phyloP scores from a whole-genome alignment of 306 rosid species.

The Prunus fruticosa region DNA sequence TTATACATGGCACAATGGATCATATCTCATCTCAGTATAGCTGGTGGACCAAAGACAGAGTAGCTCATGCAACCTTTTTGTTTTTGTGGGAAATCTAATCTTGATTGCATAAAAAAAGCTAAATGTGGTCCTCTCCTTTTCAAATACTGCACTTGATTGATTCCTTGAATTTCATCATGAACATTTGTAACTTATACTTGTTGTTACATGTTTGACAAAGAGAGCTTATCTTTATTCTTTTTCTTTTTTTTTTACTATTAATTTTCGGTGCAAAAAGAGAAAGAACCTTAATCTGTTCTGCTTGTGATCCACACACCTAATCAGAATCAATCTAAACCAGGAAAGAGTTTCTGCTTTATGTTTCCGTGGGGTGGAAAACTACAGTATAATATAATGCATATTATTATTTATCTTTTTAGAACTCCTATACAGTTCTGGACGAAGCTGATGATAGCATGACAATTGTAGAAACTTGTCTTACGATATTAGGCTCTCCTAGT shows the following conservation, averaged over 20 bases:
- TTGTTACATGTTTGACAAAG: neutral
- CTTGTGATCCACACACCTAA: too few relatives aligned
- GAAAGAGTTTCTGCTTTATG: neutral
- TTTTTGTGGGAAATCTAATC: constrained; percentile 28
- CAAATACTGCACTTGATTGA: constrained; percentile 20
- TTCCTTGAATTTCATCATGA: constrained; percentile 25
- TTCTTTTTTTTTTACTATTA: neutral
- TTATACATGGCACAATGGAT: neutral
- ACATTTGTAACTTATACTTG: constrained; percentile 17
- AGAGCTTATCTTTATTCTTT: neutral
- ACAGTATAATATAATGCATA: neutral
- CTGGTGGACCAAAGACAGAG: constrained; percentile 26
- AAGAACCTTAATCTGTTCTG: too few relatives aligned
- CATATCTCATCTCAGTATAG: neutral
- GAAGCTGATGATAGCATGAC: neutral
- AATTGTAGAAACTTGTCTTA: neutral
- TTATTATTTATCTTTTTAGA: neutral
- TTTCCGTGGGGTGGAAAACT: neutral
- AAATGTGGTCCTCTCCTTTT: constrained; percentile 30
- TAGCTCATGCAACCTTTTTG: constrained; percentile 28
- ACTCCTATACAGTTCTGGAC: neutral
- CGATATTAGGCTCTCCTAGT: neutral
- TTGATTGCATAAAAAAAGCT: constrained; percentile 27
- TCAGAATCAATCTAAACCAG: too few relatives aligned
- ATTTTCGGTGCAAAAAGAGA: too few relatives aligned